These are phyloP conservation scores for Cladosporium cucumerinum DNA, from an alignment of 2,329 filamentous ascomycete genomes.

Conservation along the genomic window DNA sequence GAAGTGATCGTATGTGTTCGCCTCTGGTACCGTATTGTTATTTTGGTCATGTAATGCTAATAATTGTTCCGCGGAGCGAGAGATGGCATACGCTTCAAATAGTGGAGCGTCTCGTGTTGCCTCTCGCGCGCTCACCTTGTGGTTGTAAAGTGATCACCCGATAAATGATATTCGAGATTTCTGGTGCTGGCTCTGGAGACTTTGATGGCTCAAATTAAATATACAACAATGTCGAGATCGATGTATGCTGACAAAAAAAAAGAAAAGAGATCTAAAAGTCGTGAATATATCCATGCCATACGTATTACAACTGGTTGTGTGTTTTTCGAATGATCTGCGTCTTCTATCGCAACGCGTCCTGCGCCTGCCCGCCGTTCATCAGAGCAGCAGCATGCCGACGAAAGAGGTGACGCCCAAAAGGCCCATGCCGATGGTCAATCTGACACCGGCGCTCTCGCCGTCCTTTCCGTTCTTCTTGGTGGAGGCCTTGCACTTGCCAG, in stretches of 20 bases:
- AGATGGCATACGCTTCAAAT: not conserved
- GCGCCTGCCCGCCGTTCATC: not conserved
- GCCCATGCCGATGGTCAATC: slow-evolving; percentile 14
- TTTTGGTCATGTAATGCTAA: not conserved
- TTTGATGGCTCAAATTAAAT: not conserved
- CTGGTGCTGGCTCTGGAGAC: not conserved
- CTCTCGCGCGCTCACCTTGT: not conserved
- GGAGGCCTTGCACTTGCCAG: slow-evolving; percentile 3
- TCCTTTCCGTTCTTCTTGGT: not conserved
- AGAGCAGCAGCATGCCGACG: slow-evolving; percentile 17
- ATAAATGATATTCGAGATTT: not conserved
- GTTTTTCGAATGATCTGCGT: slow-evolving; percentile 1
- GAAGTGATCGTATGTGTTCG: not conserved
- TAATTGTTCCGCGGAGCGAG: not conserved
- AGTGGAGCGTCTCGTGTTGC: not conserved
- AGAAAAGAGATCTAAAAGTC: not conserved
- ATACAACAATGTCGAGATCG: not conserved
- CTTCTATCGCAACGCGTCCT: not conserved
- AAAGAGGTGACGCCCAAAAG: slow-evolving; percentile 12
- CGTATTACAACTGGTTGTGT: slow-evolving; percentile 7
- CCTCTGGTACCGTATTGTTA: not conserved
- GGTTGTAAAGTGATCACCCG: not conserved
- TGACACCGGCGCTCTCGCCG: slow-evolving; percentile 10
- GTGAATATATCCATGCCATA: slow-evolving; percentile 14
- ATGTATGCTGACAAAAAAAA: not conserved